These are phyloP conservation scores for Alternaria angustiovoidea DNA, from an alignment of 2,329 filamentous ascomycete genomes.

Conservation along the genomic window DNA sequence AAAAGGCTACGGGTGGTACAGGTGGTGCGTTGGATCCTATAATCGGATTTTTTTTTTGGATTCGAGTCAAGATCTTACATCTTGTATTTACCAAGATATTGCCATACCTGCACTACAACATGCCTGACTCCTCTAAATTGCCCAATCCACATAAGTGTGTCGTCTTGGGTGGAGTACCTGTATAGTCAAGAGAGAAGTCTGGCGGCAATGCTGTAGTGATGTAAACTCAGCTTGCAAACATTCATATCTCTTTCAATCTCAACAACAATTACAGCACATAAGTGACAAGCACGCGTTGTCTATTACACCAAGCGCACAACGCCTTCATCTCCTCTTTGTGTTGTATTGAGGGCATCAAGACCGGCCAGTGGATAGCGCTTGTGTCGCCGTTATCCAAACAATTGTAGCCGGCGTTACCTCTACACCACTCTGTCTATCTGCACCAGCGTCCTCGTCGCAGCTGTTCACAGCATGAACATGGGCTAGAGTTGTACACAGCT, in stretches of 20 bases:
- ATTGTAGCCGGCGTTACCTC: neutral
- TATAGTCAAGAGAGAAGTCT: neutral
- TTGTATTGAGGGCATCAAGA: neutral
- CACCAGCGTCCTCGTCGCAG: neutral
- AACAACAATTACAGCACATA: neutral
- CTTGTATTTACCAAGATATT: neutral
- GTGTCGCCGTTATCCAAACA: neutral
- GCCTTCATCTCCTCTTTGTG: neutral
- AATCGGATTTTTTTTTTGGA: no score
- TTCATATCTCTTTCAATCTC: neutral
- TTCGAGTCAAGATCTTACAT: no score
- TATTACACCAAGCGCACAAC: neutral
- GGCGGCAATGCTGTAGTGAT: neutral
- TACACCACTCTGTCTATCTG: neutral
- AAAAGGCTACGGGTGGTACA: neutral
- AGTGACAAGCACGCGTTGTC: neutral
- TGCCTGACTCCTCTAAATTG: no score
- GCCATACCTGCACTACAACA: no score
- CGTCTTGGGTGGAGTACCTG: neutral
- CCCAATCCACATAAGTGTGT: neutral
- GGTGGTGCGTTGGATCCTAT: neutral
- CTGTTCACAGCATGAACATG: neutral
- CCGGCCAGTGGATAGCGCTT: neutral
- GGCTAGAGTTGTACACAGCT: neutral
- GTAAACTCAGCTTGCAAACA: neutral